Conservation (phyloP, 495 filamentous ascomycete species). For the Patellaria atrata region DNA sequence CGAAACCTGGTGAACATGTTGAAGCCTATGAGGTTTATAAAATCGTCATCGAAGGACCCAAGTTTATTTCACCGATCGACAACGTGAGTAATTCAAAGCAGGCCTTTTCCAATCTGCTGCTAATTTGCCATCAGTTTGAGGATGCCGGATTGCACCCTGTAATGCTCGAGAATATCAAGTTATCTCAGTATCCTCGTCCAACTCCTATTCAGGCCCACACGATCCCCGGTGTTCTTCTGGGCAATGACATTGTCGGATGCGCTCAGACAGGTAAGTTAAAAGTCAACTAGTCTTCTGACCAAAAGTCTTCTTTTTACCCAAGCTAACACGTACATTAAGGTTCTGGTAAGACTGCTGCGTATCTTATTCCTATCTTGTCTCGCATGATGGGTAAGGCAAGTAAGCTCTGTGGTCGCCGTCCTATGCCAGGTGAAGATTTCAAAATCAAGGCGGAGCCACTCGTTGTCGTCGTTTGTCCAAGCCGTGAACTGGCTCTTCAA, state of each 20-base stretch:
- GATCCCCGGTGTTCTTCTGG: slow-evolving; percentile 57
- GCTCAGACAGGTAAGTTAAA: slow-evolving; percentile 72
- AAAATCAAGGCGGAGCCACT: slow-evolving; percentile 55
- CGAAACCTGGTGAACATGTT: background rate
- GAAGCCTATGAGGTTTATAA: background rate
- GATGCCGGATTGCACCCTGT: slow-evolving; percentile 74
- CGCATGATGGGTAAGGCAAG: slow-evolving; percentile 89
- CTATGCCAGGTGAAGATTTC: slow-evolving; percentile 37
- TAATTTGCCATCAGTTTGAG: too few species aligned
- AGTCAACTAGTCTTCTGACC: background rate
- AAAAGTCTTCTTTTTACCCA: background rate
- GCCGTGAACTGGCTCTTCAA: slow-evolving; percentile 78
- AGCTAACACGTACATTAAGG: slow-evolving; percentile 38
- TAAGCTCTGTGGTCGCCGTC: slow-evolving; percentile 63
- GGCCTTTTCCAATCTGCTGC: too few species aligned
- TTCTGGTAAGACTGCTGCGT: slow-evolving; percentile 91
- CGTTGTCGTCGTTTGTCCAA: slow-evolving; percentile 72
- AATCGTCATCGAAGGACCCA: background rate
- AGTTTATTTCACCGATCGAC: background rate
- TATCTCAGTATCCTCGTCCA: slow-evolving; percentile 49
- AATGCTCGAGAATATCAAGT: slow-evolving; percentile 61
- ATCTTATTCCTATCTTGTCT: slow-evolving; percentile 76
- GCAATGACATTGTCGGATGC: slow-evolving; percentile 68
- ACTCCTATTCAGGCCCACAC: slow-evolving; percentile 80
- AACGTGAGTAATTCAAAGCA: too few species aligned